A percentile compares a stretch with the other conserved stretches of the same genome.
These are phyloP conservation scores for Pestalotiopsis sp. DNA, from an alignment of 2,329 filamentous ascomycete species.

Conservation along the genomic window DNA sequence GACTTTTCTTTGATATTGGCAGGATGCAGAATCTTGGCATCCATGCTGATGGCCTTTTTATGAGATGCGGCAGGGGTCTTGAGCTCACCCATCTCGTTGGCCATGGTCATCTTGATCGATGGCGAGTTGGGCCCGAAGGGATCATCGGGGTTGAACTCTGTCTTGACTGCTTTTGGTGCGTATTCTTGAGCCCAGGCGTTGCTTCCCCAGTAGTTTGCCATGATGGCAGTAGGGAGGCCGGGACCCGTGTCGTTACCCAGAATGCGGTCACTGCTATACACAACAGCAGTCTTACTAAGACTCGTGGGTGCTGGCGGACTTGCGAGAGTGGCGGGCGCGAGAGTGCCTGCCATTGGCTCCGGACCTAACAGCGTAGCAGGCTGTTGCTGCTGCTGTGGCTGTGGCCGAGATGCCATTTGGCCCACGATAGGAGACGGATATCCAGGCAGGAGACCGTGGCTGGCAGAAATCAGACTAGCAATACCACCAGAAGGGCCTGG, in stretches of 20 bases:
- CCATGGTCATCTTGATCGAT: slow-evolving; percentile 31
- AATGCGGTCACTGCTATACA: slow-evolving; percentile 75
- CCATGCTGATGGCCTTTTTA: slow-evolving; percentile 46
- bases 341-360: slow-evolving; percentile 55
- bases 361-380: slow-evolving; percentile 37
- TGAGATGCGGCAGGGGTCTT: slow-evolving; percentile 30
- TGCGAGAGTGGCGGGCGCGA: slow-evolving; percentile 81
- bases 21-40: slow-evolving; percentile 31
- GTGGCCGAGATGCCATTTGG: slow-evolving; percentile 14
- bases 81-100: slow-evolving; percentile 25
- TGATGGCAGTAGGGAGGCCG: slow-evolving; percentile 77
- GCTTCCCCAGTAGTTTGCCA: slow-evolving; percentile 94
- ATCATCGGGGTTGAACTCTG: slow-evolving; percentile 28
- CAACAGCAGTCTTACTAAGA: slow-evolving; percentile 81
- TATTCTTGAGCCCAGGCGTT: slow-evolving; percentile 63
- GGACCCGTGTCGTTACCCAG: slow-evolving; percentile 66
- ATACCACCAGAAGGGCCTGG: slow-evolving; percentile 63
- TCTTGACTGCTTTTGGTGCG: slow-evolving; percentile 20
- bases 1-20: slow-evolving; percentile 28
- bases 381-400: slow-evolving; percentile 25
- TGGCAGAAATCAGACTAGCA: slow-evolving; percentile 81
- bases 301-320: slow-evolving; percentile 82
- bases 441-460: slow-evolving; percentile 74
- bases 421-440: slow-evolving; percentile 33
- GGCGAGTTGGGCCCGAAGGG: slow-evolving; percentile 37